Base-by-base conservation (phyloP, 345 rosid genomes). In the Microcos paniculata region DNA sequence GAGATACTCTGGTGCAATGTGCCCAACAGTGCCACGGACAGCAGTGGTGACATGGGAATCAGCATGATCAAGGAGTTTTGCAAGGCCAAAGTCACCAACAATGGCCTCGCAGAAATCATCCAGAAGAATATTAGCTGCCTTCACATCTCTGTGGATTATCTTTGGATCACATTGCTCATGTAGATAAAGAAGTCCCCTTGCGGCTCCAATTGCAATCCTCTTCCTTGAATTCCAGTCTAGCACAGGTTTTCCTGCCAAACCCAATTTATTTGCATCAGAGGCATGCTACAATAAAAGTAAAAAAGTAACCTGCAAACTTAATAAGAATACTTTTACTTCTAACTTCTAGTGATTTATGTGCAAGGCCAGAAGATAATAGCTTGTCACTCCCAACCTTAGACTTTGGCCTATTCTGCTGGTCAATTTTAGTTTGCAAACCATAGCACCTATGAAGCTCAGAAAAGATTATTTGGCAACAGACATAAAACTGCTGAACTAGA, bases 81-180 rank as follows among this genome's bases (percentile, higher is more conserved):
- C 98, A 0, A 94, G 94, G 66, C 98, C 98, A 82, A 94, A 92
- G 82, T 94, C 98, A 3, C 98, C 98, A n/a, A 94, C 98, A 0
- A 94, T 87, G 21, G 95, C 98, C 82, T 94, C 98, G 15, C 71
- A 94, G 72, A 70, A 86, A 72, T 94, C 98, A 64, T 94, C 98
- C 62, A 94, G 83, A 24, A 94, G 92, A 68, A 94, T 80, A 52
- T 94, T 94, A 46, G 98, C 98, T 62, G 98, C 98, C 84, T 94
- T 92, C 62, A 94, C 97, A 61, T 94, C 98, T 80, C 97, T 82
- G 78, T 94, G 98, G 72, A 94, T 91, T 77, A 94, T 94, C 85
- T 92, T 94, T 1, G 98, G 98, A 76, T 94, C 97, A 2, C 98
- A 92, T 77, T 94, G 98, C 85, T 95, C 98, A 0, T 95, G 99